A percentile compares a stretch with the other conserved stretches of the same genome.
Evolutionary conservation across 169 alveolate species (phyloP).

Genomic region (Toxoplasma gondii): DNA sequence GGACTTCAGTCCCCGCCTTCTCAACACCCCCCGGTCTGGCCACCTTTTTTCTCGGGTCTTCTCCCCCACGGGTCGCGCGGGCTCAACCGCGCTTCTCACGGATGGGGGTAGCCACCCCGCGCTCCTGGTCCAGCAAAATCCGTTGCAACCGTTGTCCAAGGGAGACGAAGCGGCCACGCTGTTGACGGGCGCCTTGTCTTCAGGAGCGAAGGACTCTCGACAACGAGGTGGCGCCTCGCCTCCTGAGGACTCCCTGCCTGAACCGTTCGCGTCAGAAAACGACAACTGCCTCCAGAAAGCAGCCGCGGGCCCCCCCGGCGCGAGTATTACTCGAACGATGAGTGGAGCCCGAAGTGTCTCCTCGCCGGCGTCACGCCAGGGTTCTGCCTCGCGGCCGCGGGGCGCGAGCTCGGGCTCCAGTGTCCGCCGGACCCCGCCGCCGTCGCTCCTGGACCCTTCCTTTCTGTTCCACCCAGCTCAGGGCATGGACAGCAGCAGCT

Average conservation of each 20-base stretch:
- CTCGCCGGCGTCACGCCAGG: neutral
- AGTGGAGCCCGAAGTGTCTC: slow-evolving; percentile 32
- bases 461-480: slow-evolving; percentile 28
- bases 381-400: neutral
- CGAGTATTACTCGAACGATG: neutral
- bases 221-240: neutral
- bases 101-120: neutral
- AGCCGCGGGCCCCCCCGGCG: neutral
- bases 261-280: too few species aligned
- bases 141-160: neutral
- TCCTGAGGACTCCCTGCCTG: neutral
- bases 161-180: neutral
- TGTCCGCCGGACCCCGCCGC: neutral
- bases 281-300: slow-evolving; percentile 1
- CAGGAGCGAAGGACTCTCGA: too few species aligned
- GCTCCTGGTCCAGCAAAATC: neutral
- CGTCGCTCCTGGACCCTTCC: slow-evolving; percentile 25
- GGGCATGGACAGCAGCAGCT: neutral
- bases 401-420: neutral
- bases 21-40: slow-evolving; percentile 38
- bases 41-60: neutral
- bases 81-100: neutral
- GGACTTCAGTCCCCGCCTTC: slow-evolving; percentile 31
- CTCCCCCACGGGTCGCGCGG: neutral
- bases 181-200: neutral